Evolutionary conservation across 805 yeast genomes (phyloP).

Genomic region (Barnettozyma vustinii): DNA sequence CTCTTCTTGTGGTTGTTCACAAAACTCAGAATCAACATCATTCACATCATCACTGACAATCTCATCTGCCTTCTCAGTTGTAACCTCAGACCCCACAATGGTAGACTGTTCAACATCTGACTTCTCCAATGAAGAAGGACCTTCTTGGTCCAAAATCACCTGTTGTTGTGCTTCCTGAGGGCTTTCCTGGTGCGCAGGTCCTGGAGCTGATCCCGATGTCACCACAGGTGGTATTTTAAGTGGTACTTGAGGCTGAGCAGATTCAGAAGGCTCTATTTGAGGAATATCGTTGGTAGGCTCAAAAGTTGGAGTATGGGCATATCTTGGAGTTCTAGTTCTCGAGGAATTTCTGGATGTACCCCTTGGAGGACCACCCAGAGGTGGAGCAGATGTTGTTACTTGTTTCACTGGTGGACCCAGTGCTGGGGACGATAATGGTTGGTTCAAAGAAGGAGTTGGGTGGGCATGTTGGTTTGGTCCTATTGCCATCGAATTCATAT

Average conservation of each 20-base stretch:
- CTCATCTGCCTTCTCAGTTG: background rate
- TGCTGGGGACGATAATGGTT: background rate
- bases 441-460: background rate
- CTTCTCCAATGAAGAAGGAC: background rate
- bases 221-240: background rate
- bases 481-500: background rate
- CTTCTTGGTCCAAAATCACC: background rate
- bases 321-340: conserved; percentile 5
- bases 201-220: background rate
- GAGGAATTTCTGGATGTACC: conserved; percentile 2
- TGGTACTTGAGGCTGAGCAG: background rate
- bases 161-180: background rate
- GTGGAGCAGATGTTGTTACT: background rate
- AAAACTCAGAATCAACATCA: background rate
- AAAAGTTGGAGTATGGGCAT: background rate
- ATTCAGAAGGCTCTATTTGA: background rate
- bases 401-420: background rate
- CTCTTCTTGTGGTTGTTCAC: background rate
- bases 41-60: background rate
- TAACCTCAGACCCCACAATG: background rate
- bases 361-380: background rate
- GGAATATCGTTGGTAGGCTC: background rate
- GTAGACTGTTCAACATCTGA: conserved; percentile 2
- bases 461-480: background rate
- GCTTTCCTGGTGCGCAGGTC: background rate